Conservation (phyloP, 2,329 filamentous ascomycete genomes). For the Neonectria neomacrospora region DNA sequence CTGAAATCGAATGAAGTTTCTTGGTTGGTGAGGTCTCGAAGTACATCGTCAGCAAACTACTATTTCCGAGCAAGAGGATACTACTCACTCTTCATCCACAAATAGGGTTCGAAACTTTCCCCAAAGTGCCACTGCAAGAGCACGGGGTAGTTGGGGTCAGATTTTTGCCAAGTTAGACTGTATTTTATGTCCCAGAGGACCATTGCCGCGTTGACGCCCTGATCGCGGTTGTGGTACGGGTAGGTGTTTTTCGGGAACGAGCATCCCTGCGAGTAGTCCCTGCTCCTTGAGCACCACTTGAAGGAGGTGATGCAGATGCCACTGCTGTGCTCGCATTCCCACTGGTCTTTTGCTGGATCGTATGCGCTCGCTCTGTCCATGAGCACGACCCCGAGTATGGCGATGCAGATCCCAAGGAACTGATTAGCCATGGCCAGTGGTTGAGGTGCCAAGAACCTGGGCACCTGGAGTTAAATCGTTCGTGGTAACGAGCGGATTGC, state of each 20-base stretch:
- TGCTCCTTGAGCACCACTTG: conserved; percentile 32
- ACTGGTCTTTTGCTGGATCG: conserved; percentile 26
- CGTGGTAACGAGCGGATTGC: not conserved
- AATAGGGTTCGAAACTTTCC: not conserved
- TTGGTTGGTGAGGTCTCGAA: conserved; percentile 23
- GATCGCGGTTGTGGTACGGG: conserved; percentile 12
- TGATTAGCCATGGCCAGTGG: conserved; percentile 2
- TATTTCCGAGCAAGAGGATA: not conserved
- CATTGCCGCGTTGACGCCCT: conserved; percentile 27
- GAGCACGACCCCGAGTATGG: conserved; percentile 7
- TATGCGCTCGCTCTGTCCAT: conserved; percentile 12
- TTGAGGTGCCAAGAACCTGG: not conserved
- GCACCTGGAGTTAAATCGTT: not conserved
- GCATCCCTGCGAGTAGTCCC: conserved; percentile 23
- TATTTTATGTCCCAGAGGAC: conserved; percentile 32
- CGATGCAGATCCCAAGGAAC: conserved; percentile 14
- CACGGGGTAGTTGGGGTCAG: conserved; percentile 28
- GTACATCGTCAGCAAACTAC: not conserved
- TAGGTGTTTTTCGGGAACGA: conserved; percentile 25
- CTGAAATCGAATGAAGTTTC: conserved; percentile 32
- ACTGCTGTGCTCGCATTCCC: conserved; percentile 30
- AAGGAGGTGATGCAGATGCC: conserved; percentile 36
- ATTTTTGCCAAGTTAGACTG: conserved; percentile 30
- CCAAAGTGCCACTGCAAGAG: conserved; percentile 31
- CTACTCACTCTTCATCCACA: not conserved